These are phyloP conservation scores for Orbilia javanica DNA, from an alignment of 2,329 filamentous ascomycete species.

Conservation along the genomic window DNA sequence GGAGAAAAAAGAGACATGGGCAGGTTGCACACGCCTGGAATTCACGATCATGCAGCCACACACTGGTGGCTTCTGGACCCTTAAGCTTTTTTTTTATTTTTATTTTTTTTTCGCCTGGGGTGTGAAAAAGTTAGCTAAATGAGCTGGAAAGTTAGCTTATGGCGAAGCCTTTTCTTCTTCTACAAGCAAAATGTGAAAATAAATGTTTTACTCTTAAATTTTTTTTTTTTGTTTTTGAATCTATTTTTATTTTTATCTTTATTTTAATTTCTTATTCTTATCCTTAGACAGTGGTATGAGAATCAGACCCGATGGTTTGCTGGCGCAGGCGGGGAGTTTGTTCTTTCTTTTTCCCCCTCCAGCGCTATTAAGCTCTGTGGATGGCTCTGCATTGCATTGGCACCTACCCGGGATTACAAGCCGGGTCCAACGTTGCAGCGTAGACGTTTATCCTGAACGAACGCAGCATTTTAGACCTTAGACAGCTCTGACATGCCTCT, in stretches of 20 bases:
- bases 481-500: background rate
- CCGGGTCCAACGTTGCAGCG: background rate
- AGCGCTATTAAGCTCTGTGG: too few relatives aligned
- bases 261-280: too few relatives aligned
- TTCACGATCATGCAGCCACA: constrained; percentile 14
- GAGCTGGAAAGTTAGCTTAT: constrained; percentile 1
- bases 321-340: background rate
- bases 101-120: background rate
- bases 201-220: background rate
- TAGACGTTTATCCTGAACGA: background rate
- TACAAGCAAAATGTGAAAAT: background rate
- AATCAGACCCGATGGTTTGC: background rate
- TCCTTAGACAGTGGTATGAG: background rate
- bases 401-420: background rate
- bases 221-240: background rate
- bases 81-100: background rate
- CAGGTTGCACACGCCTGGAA: background rate
- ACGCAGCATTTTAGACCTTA: background rate
- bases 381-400: too few relatives aligned
- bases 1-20: background rate
- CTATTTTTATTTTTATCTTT: constrained; percentile 1
- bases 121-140: background rate
- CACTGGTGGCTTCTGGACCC: background rate
- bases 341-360: background rate
- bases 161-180: background rate